Percentiles rank a stretch among this genome's conserved stretches.
Conservation (phyloP, 2,329 filamentous ascomycete species). For the Neonectria hederae region DNA sequence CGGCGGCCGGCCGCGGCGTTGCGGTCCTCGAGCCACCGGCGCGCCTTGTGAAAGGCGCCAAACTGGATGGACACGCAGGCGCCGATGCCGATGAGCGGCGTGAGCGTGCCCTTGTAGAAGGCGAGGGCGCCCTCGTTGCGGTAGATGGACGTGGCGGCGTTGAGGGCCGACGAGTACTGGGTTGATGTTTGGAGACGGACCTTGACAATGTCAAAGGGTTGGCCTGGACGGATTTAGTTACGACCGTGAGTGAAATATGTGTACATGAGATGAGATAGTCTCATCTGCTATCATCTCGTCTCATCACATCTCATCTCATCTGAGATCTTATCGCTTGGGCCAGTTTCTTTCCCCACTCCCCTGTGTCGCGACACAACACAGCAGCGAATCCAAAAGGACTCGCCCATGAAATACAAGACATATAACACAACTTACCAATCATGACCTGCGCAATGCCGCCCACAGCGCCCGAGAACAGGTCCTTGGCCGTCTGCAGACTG, state of each 20-base stretch:
- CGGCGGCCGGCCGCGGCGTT: constrained; percentile 70
- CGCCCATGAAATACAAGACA: constrained; percentile 36
- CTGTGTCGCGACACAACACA: not conserved
- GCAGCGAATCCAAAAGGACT: constrained; percentile 33
- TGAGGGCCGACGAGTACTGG: constrained; percentile 81
- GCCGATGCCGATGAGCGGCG: constrained; percentile 93
- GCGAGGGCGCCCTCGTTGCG: constrained; percentile 86
- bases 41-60: constrained; percentile 93
- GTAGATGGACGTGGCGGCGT: constrained; percentile 85
- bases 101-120: constrained; percentile 98
- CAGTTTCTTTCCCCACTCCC: constrained; percentile 1
- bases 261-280: not conserved
- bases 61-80: constrained; percentile 99
- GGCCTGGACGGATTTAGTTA: constrained; percentile 56
- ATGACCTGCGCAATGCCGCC: constrained; percentile 95
- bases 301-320: constrained; percentile 19
- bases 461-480: constrained; percentile 88
- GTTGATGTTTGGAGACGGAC: constrained; percentile 92
- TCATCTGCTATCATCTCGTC: not conserved
- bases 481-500: constrained; percentile 77
- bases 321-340: constrained; percentile 22
- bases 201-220: constrained; percentile 92
- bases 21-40: constrained; percentile 81
- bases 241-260: not conserved
- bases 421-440: constrained; percentile 67